Conservation (phyloP, 176 grass and related monocot genomes). For the Melocanna baccifera region DNA sequence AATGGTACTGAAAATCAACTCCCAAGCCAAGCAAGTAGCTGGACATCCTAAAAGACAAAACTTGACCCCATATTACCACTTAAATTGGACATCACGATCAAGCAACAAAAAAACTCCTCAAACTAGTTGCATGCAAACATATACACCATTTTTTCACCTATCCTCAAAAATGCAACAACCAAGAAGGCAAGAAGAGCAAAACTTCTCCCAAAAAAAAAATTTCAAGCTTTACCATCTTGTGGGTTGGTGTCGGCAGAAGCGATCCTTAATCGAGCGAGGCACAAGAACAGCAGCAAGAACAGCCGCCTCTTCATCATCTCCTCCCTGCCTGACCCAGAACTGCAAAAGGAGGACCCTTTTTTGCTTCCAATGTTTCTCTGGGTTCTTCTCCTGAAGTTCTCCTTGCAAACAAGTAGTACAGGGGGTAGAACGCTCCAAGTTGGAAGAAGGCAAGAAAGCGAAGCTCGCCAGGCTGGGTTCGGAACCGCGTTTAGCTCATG, state of each 20-base stretch:
- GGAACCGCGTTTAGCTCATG: too few species aligned
- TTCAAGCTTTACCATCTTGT: slow-evolving; percentile 32
- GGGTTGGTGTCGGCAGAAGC: slow-evolving; percentile 26
- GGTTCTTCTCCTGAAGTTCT: background rate
- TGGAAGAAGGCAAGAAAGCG: background rate
- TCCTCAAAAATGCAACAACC: background rate
- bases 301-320: background rate
- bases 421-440: background rate
- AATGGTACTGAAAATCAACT: background rate
- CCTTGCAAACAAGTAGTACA: background rate
- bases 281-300: background rate
- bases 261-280: background rate
- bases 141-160: too few species aligned
- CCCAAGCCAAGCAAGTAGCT: background rate
- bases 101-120: background rate
- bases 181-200: background rate
- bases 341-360: background rate
- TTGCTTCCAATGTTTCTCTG: background rate
- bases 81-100: background rate
- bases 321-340: background rate
- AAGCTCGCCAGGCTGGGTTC: too few species aligned
- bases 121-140: background rate
- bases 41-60: background rate
- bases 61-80: background rate
- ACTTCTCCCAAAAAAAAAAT: background rate